A percentile compares a stretch with the other conserved stretches of the same genome.
Conservation (phyloP, 1,139 yeast species). For the Taphrina deformans region DNA sequence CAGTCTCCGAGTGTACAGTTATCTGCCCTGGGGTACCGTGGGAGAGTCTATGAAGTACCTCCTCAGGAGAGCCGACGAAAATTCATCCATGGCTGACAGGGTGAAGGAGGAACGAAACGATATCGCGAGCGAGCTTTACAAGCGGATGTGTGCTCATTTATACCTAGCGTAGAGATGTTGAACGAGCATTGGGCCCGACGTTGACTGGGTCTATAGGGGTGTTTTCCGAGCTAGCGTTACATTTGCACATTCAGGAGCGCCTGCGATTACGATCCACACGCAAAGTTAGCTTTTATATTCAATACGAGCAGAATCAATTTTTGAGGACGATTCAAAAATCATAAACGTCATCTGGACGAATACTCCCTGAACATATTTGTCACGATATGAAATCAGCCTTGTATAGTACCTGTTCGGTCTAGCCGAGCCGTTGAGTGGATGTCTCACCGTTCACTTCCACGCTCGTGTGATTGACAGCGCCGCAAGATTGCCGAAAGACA, state of each 20-base stretch:
- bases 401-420: no score
- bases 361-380: no score
- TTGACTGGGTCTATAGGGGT: no score
- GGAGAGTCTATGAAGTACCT: constrained; percentile 88
- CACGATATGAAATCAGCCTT: no score
- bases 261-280: no score
- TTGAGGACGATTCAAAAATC: no score
- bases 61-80: constrained; percentile 89
- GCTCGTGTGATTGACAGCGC: not conserved
- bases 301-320: no score
- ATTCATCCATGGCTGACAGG: constrained; percentile 42
- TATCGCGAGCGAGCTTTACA: constrained; percentile 11
- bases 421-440: not conserved
- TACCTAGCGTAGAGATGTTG: not conserved
- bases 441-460: not conserved
- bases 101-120: constrained; percentile 22
- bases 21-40: constrained; percentile 99
- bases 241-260: not conserved
- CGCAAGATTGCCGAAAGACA: not conserved
- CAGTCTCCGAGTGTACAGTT: constrained; percentile 76
- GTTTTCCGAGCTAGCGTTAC: no score
- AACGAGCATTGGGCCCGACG: no score
- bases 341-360: no score
- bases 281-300: no score
- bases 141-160: not conserved